Conservation (phyloP, 1,284 basidiomycete genomes). For the Kwoniella shivajii region DNA sequence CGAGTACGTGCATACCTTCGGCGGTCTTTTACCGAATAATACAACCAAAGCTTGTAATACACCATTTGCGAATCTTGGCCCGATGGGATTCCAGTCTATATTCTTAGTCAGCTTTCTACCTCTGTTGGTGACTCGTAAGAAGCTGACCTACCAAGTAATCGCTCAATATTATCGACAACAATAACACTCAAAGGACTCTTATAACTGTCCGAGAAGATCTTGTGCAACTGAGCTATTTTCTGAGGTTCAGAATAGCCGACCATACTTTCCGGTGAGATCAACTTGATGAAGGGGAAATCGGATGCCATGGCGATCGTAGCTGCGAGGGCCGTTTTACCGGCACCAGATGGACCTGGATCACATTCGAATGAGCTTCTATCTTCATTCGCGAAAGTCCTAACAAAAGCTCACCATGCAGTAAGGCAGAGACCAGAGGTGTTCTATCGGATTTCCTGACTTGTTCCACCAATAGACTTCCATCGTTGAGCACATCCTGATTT, state of each 20-base stretch:
- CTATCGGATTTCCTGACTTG: slow-evolving; percentile 89
- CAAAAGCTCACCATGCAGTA: slow-evolving; percentile 68
- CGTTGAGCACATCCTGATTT: slow-evolving; percentile 75
- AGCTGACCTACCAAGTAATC: slow-evolving; percentile 70
- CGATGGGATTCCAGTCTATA: slow-evolving; percentile 95
- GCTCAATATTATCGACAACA: slow-evolving; percentile 93
- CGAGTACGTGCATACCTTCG: slow-evolving; percentile 65
- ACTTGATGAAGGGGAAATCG: slow-evolving; percentile 96
- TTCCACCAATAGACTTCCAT: slow-evolving; percentile 91
- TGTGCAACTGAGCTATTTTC: slow-evolving; percentile 90
- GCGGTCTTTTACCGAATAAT: slow-evolving; percentile 83
- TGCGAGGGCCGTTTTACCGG: slow-evolving; percentile 94
- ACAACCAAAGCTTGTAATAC: slow-evolving; percentile 92
- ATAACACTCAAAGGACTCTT: slow-evolving; percentile 96
- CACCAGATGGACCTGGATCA: slow-evolving; percentile 68
- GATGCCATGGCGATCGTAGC: slow-evolving; percentile 93
- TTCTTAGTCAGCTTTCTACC: background rate
- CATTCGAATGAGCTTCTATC: background rate
- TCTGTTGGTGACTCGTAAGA: background rate
- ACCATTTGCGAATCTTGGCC: slow-evolving; percentile 91
- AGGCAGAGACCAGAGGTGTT: slow-evolving; percentile 87
- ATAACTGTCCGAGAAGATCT: slow-evolving; percentile 94
- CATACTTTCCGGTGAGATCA: slow-evolving; percentile 96
- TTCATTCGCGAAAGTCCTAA: background rate
- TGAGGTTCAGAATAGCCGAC: slow-evolving; percentile 89